Conservation (phyloP, 148 eudicot species). For the Spergularia marina region DNA sequence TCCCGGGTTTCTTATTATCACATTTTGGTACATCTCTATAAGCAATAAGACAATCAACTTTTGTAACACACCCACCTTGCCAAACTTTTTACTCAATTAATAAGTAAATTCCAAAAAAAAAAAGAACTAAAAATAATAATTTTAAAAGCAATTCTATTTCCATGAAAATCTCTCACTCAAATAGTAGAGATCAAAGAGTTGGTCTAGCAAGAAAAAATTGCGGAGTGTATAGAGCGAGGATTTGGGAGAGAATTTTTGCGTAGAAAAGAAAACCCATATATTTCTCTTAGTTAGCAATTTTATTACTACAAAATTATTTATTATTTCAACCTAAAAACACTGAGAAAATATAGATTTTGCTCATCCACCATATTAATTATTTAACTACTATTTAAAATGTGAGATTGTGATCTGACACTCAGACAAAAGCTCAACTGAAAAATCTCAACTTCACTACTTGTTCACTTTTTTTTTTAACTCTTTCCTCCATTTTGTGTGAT, state of each 20-base stretch:
- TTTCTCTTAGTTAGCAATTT: slow-evolving; percentile 13
- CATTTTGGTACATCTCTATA: not conserved
- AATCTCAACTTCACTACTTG: not conserved
- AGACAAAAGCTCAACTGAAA: not conserved
- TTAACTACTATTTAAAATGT: not conserved
- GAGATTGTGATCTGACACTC: not conserved
- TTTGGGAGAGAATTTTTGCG: slow-evolving; percentile 16
- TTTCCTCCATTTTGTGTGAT: slow-evolving; percentile 4
- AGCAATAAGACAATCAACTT: not conserved
- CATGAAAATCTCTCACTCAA: slow-evolving; percentile 16
- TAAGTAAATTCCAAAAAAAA: not conserved
- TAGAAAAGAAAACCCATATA: not conserved
- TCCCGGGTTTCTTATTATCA: no score
- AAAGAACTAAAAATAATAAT: not conserved
- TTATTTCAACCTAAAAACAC: not conserved
- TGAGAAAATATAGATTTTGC: not conserved
- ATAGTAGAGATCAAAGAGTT: slow-evolving; percentile 2
- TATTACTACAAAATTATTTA: slow-evolving; percentile 13
- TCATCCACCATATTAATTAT: not conserved
- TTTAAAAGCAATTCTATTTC: not conserved
- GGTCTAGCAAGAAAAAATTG: slow-evolving; percentile 10
- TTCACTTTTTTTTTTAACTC: not conserved
- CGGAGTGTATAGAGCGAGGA: slow-evolving; percentile 24
- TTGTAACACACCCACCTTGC: not conserved
- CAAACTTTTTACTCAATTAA: not conserved